Evolutionary conservation across 2,329 filamentous ascomycete species (phyloP).

Genomic region (Phialemoniopsis sp.): DNA sequence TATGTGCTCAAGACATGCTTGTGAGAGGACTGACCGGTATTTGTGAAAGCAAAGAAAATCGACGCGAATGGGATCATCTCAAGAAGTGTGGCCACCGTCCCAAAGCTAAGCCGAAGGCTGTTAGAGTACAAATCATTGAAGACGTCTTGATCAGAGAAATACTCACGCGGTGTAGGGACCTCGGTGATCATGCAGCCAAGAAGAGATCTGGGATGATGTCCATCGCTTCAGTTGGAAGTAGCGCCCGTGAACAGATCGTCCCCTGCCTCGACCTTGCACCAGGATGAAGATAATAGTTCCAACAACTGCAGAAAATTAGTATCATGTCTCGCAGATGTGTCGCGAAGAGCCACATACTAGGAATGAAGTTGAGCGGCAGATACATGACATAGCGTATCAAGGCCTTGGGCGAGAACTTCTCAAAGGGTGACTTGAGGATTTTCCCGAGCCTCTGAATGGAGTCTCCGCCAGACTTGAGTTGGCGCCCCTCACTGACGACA

Average conservation of each 20-base stretch:
- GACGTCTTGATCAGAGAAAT: conserved; percentile 4
- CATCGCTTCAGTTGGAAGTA: conserved; percentile 93
- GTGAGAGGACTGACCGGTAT: conserved; percentile 52
- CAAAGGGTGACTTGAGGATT: conserved; percentile 53
- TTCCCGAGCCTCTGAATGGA: conserved; percentile 54
- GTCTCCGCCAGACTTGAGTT: conserved; percentile 61
- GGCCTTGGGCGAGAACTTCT: conserved; percentile 53
- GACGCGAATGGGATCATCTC: conserved; percentile 86
- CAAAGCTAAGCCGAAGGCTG: conserved; percentile 52
- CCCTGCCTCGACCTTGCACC: conserved; percentile 61
- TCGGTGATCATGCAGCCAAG: conserved; percentile 66
- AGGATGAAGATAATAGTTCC: conserved; percentile 79
- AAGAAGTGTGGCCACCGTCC: conserved; percentile 61
- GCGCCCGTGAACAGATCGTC: conserved; percentile 45
- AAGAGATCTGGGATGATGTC: conserved; percentile 58
- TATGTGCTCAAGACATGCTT: background rate
- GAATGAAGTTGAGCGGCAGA: conserved; percentile 88
- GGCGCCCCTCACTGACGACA: conserved; percentile 70
- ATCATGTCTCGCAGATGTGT: background rate
- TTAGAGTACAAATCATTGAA: conserved; percentile 1
- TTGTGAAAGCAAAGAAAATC: conserved; percentile 85
- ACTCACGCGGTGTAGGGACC: conserved; percentile 79
- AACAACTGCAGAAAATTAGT: conserved; percentile 46
- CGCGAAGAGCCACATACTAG: conserved; percentile 32
- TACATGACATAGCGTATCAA: conserved; percentile 80